Percentiles rank a stretch among this genome's conserved stretches.
These are phyloP conservation scores for Athelia sp. DNA, from an alignment of 1,284 basidiomycete species.

Conservation along the genomic window DNA sequence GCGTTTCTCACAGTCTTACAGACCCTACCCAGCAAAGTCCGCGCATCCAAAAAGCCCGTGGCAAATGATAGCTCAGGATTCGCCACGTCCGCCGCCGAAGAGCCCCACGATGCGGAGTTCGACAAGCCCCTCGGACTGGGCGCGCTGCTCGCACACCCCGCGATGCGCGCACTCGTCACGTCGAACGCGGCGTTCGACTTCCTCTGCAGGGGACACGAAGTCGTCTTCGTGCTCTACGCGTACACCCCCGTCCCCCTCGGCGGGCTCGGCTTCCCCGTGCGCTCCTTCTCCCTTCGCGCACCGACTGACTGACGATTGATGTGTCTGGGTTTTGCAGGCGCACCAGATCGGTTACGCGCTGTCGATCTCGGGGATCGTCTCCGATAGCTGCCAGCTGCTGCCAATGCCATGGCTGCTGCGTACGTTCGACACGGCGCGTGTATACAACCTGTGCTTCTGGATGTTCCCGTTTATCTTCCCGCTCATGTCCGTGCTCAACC, in stretches of 20 bases:
- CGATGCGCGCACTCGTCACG: constrained; percentile 45
- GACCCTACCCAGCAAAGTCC: constrained; percentile 42
- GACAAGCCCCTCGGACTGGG: constrained; percentile 23
- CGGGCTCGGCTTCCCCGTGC: constrained; percentile 53
- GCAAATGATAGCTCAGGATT: not conserved
- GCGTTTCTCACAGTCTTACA: constrained; percentile 16
- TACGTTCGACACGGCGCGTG: constrained; percentile 31
- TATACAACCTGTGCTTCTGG: constrained; percentile 43
- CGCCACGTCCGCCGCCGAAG: constrained; percentile 14
- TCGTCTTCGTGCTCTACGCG: constrained; percentile 64
- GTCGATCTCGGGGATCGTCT: constrained; percentile 36
- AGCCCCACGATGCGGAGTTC: no score
- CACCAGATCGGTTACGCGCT: constrained; percentile 60
- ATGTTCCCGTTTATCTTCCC: constrained; percentile 43
- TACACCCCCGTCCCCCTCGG: constrained; percentile 54
- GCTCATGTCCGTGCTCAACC: constrained; percentile 40
- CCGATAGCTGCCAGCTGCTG: constrained; percentile 38
- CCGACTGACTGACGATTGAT: constrained; percentile 3
- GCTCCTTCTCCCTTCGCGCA: constrained; percentile 20
- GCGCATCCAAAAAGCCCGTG: no score
- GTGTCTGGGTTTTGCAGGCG: constrained; percentile 51
- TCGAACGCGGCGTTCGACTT: constrained; percentile 55
- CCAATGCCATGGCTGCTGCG: constrained; percentile 43
- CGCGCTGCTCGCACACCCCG: constrained; percentile 42
- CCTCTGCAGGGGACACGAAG: constrained; percentile 56